Evolutionary conservation across 2,329 filamentous ascomycete species (phyloP), one percentile per base, ranked within the genome.

Genomic region (Talaromyces amestolkiae): DNA sequence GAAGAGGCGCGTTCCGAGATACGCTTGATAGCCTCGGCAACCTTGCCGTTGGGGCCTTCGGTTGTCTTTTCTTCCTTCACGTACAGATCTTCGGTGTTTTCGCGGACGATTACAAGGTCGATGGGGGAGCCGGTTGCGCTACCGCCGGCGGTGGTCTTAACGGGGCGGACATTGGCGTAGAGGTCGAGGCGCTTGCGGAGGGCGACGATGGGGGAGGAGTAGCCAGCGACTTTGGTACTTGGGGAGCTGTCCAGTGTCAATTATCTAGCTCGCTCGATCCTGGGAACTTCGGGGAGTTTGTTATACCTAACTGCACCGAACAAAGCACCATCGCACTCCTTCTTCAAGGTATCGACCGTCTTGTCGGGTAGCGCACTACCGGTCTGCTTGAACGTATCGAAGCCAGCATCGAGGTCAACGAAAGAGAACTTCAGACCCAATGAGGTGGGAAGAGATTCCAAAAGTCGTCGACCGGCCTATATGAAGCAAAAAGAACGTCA

Each of bases 21-120:
- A 74, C 94, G 91, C 86, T 99, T 99, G 82, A 98, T 94, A 56
- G 95, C 95, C 83, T 98, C 94, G 69, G 95, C 94, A 65, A 98
- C 91, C 82, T 92, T 93, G 78, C 90, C 89, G 63, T 83, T 79
- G 41, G 89, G 83, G 37, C 86, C 87, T 63, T 91, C 87, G 76
- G 87, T 89, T 24, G 93, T 97, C 78, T 85, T 89, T 83, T 99
- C 95, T 79, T 98, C 91, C 83, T 98, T 98, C 73, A 99, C 94
- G 80, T 97, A 97, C 47, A 99, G 86, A 78, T 99, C 95, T 83
- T 99, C 95, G 37, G 95, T 99, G 84, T 99, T 99, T 82, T 99
- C 95, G 70, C 95, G 91, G 64, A 98, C 95, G 74, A 98, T 99
- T 74, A 99, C 95, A 78, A 99, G 90, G 81, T 99, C 95, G 75